Conservation (phyloP, 2,329 filamentous ascomycete genomes). For the Dendrostoma leiphaemia region DNA sequence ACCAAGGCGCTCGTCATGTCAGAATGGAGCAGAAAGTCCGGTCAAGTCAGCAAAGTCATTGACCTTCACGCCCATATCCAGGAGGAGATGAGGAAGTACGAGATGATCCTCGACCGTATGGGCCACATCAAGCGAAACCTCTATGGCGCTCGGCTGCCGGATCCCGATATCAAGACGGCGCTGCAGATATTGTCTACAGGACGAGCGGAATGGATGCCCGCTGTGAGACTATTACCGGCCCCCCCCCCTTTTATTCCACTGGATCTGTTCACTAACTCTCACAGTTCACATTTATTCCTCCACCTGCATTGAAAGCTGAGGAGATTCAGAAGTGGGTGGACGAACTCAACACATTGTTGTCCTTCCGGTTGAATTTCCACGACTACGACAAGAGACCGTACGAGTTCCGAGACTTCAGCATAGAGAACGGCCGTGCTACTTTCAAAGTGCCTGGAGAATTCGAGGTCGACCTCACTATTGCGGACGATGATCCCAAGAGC, state of each 20-base stretch:
- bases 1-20: slow-evolving; percentile 89
- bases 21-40: slow-evolving; percentile 81
- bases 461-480: slow-evolving; percentile 88
- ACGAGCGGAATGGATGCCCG: slow-evolving; percentile 74
- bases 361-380: slow-evolving; percentile 78
- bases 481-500: slow-evolving; percentile 75
- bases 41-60: slow-evolving; percentile 81
- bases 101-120: slow-evolving; percentile 59
- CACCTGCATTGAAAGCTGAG: slow-evolving; percentile 66
- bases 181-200: slow-evolving; percentile 80
- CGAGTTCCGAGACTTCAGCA: slow-evolving; percentile 74
- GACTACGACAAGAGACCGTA: slow-evolving; percentile 74
- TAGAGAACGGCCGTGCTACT: slow-evolving; percentile 84
- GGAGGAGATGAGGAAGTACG: slow-evolving; percentile 59
- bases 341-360: slow-evolving; percentile 80
- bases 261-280: slow-evolving; percentile 30
- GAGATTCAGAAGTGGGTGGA: slow-evolving; percentile 73
- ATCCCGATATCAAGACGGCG: slow-evolving; percentile 88
- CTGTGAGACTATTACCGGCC: slow-evolving; percentile 48
- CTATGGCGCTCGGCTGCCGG: slow-evolving; percentile 71
- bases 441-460: slow-evolving; percentile 84
- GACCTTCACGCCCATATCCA: slow-evolving; percentile 78
- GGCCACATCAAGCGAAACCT: slow-evolving; percentile 73
- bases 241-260: slow-evolving; percentile 22
- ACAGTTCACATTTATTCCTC: slow-evolving; percentile 74